These are phyloP conservation scores for Talaromyces rugulosus DNA, from an alignment of 2,329 filamentous ascomycete genomes.

Conservation along the genomic window DNA sequence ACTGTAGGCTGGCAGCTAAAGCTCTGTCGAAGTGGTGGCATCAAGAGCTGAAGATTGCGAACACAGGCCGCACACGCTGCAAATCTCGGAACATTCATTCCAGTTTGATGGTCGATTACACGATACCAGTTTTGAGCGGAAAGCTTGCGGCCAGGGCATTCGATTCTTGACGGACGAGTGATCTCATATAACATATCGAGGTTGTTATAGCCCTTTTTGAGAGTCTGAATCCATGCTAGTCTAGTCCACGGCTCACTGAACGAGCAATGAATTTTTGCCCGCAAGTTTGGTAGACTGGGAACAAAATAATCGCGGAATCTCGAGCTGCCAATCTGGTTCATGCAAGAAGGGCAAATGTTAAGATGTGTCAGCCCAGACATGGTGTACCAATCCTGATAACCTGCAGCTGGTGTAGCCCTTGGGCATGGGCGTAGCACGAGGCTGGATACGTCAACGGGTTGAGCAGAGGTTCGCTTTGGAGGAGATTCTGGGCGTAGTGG, in stretches of 20 bases:
- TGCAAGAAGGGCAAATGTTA: slow-evolving; percentile 79
- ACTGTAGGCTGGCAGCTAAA: slow-evolving; percentile 52
- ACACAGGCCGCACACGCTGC: slow-evolving; percentile 71
- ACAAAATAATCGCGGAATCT: slow-evolving; percentile 66
- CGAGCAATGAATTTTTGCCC: slow-evolving; percentile 65
- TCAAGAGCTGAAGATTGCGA: slow-evolving; percentile 65
- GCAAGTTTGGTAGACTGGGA: slow-evolving; percentile 54
- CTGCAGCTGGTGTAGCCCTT: slow-evolving; percentile 57
- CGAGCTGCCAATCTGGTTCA: slow-evolving; percentile 65
- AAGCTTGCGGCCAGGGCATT: slow-evolving; percentile 57
- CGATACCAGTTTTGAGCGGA: slow-evolving; percentile 68
- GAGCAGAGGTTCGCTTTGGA: slow-evolving; percentile 12
- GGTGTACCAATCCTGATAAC: slow-evolving; percentile 75
- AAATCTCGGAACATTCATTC: slow-evolving; percentile 65
- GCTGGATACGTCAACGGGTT: slow-evolving; percentile 4
- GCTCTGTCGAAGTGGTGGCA: slow-evolving; percentile 66
- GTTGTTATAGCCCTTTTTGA: slow-evolving; percentile 64
- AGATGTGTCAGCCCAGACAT: slow-evolving; percentile 67
- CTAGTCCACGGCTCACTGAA: slow-evolving; percentile 80
- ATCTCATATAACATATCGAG: slow-evolving; percentile 67
- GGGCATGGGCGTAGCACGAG: slow-evolving; percentile 63
- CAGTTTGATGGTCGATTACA: slow-evolving; percentile 63
- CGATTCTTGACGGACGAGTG: slow-evolving; percentile 56
- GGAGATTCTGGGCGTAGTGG: slow-evolving; percentile 10
- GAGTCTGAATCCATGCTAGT: slow-evolving; percentile 75